Evolutionary conservation across 1,139 yeast species (phyloP), one percentile per base, ranked within the genome.

Genomic region (Suhomyces bokatorum): DNA sequence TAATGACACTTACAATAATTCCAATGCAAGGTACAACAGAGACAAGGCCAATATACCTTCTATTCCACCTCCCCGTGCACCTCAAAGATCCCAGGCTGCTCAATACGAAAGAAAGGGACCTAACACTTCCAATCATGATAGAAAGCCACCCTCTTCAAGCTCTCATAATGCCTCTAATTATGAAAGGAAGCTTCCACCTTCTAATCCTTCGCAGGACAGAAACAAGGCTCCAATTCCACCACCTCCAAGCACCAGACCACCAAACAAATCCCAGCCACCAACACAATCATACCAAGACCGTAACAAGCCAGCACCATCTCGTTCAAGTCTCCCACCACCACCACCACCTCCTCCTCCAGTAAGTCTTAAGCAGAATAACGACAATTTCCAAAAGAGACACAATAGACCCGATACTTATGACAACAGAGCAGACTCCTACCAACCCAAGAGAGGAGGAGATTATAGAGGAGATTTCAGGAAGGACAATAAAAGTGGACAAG

Each of bases 291-390:
- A 36, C 17, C 40, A 43, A 13, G 46, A 43, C 13, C 32, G 42
- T 16, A 43, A 36, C n/a, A 35, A 28, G 20, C 26, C 13, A n/a
- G 27, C 31, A 10, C 33, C 41, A n/a, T 27, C 20, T 4, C 33
- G 37, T 16, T 12, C 38, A 4, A 36, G 32, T 12, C 56, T 58
- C 3, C 58, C 60, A 7, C 64, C 64, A 2, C 63, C 66, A 16
- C 62, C 64, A 9, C 64, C 67, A 7, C 64, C 63, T 6, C 58
- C 64, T 2, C 60, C 63, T 22, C 55, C 59, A 30, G 35, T 51
- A 22, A 44, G 54, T 37, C 53, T 47, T 15, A 48, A 50, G 35
- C 46, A 53, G 20, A 46, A 56, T 15, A 51, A 46, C 36, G 41
- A 42, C 8, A 29, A 29, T 10, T 32, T 27, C 35, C 44, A 42